phyloP scores from a whole-genome alignment of 1,284 basidiomycete species.

The Naganishia cerealis region DNA sequence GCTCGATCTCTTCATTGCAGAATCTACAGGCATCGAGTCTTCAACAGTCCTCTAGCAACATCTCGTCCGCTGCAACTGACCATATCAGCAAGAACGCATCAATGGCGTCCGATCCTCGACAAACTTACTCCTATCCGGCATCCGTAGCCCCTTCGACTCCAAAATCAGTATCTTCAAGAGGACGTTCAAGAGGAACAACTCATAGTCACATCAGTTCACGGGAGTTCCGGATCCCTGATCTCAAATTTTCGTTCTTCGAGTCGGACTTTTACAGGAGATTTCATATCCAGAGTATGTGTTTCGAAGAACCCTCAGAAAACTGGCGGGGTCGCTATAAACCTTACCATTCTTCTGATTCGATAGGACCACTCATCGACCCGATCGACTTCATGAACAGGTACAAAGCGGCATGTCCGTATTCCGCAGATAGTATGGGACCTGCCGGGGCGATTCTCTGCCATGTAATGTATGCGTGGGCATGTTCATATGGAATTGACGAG shows the following conservation, averaged over 20 bases:
- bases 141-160: background rate
- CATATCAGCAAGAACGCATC: background rate
- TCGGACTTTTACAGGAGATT: conserved; percentile 80
- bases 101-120: background rate
- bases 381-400: conserved; percentile 70
- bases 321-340: background rate
- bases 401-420: conserved; percentile 50
- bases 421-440: conserved; percentile 60
- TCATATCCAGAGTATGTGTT: conserved; percentile 69
- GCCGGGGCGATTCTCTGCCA: conserved; percentile 56
- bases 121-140: background rate
- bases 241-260: conserved; percentile 73
- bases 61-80: background rate
- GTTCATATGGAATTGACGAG: conserved; percentile 79
- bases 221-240: conserved; percentile 61
- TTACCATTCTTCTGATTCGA: background rate
- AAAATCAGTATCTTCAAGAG: conserved; percentile 1
- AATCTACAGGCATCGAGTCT: background rate
- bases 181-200: background rate
- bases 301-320: background rate
- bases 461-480: conserved; percentile 76
- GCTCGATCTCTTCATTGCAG: background rate
- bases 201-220: conserved; percentile 41
- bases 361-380: conserved; percentile 58
- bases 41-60: background rate